A percentile compares a stretch with the other conserved stretches of the same genome.
These are phyloP conservation scores for Talaromyces verruculosus DNA, from an alignment of 2,329 filamentous ascomycete species.

Conservation along the genomic window DNA sequence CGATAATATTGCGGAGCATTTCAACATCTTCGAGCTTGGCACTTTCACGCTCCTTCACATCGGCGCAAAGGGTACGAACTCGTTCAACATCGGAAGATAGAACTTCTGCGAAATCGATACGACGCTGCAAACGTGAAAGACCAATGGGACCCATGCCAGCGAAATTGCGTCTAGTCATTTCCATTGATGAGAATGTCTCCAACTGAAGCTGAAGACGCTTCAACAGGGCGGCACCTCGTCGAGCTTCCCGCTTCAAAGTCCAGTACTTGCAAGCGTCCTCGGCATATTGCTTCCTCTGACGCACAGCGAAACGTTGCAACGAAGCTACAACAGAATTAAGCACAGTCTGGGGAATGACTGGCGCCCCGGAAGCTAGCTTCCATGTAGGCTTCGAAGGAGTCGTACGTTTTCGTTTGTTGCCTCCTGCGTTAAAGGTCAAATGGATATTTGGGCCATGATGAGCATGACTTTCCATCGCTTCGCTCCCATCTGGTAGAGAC, in stretches of 20 bases:
- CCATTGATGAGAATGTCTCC: slow-evolving; percentile 96
- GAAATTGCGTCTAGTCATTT: slow-evolving; percentile 92
- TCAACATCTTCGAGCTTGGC: slow-evolving; percentile 75
- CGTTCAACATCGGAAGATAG: slow-evolving; percentile 67
- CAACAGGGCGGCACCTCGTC: slow-evolving; percentile 83
- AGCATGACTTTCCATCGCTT: slow-evolving; percentile 47
- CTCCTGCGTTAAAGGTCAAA: slow-evolving; percentile 53
- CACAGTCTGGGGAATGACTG: slow-evolving; percentile 86
- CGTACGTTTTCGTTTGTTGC: slow-evolving; percentile 60
- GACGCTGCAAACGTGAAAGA: slow-evolving; percentile 70
- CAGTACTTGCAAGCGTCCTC: slow-evolving; percentile 95
- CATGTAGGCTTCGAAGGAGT: slow-evolving; percentile 67
- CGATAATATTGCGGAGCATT: slow-evolving; percentile 74
- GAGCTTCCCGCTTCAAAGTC: slow-evolving; percentile 92
- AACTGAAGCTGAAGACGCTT: slow-evolving; percentile 93
- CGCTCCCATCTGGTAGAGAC: slow-evolving; percentile 57
- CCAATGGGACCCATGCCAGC: slow-evolving; percentile 89
- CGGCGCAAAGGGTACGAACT: slow-evolving; percentile 67
- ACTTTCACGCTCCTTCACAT: slow-evolving; percentile 72
- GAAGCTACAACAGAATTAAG: slow-evolving; percentile 83
- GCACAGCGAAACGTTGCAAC: slow-evolving; percentile 76
- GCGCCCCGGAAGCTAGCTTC: slow-evolving; percentile 92
- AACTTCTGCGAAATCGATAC: slow-evolving; percentile 82
- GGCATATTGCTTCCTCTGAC: slow-evolving; percentile 87
- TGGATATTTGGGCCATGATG: slow-evolving; percentile 47